A percentile compares a stretch with the other conserved stretches of the same genome.
phyloP scores from a whole-genome alignment of 73 alveolate species.

The Stentor coeruleus region DNA sequence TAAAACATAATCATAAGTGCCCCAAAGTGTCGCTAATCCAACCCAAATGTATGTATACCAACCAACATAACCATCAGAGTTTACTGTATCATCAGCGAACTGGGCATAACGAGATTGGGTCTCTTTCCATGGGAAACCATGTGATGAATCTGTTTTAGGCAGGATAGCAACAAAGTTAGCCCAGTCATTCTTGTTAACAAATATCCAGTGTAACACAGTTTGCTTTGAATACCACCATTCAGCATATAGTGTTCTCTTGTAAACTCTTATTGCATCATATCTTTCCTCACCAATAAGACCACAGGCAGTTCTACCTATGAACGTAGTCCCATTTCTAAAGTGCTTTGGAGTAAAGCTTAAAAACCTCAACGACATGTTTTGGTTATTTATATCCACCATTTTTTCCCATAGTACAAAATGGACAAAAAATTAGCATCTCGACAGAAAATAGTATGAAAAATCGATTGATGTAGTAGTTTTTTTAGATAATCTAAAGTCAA shows the following conservation, averaged over 20 bases:
- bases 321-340: slow-evolving; percentile 11
- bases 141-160: slow-evolving; percentile 24
- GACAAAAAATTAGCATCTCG: too few relatives aligned
- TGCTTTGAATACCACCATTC: slow-evolving; percentile 5
- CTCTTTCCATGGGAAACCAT: slow-evolving; percentile 16
- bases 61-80: slow-evolving; percentile 24
- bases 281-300: not conserved
- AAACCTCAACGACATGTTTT: not conserved
- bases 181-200: not conserved
- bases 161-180: slow-evolving; percentile 8
- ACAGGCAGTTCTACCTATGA: slow-evolving; percentile 13
- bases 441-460: too few relatives aligned
- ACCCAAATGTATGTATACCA: not conserved
- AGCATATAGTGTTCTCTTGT: not conserved
- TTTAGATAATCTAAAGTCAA: too few relatives aligned
- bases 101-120: not conserved
- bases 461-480: too few relatives aligned
- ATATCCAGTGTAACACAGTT: slow-evolving; percentile 3
- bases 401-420: too few relatives aligned
- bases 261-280: slow-evolving; percentile 7
- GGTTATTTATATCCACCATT: not conserved
- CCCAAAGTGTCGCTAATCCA: not conserved
- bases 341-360: not conserved
- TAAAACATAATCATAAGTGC: not conserved
- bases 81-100: not conserved